Conservation (phyloP, 1,284 basidiomycete species). For the Rugosomyces carneus region DNA sequence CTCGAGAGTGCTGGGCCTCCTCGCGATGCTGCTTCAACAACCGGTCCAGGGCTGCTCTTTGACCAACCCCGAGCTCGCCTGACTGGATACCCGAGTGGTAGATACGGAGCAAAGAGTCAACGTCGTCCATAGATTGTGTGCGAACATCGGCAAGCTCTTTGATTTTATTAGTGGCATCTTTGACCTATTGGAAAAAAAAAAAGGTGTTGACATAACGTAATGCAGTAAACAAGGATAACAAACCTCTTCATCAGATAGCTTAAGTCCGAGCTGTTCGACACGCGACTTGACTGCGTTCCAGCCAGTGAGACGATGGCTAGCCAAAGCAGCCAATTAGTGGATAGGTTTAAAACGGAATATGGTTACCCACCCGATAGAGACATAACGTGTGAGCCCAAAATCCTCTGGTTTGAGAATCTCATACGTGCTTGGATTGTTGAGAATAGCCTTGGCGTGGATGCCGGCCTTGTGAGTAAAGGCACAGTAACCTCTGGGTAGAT, state of each 20-base stretch:
- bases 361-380: slow-evolving; percentile 80
- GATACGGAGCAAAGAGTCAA: slow-evolving; percentile 92
- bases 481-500: slow-evolving; percentile 77
- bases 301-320: slow-evolving; percentile 86
- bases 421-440: slow-evolving; percentile 99
- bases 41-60: slow-evolving; percentile 81
- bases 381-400: slow-evolving; percentile 96
- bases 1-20: slow-evolving; percentile 23
- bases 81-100: slow-evolving; percentile 89
- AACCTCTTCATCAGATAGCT: slow-evolving; percentile 80
- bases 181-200: slow-evolving; percentile 49
- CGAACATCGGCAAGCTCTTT: slow-evolving; percentile 98
- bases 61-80: slow-evolving; percentile 82
- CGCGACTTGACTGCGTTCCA: slow-evolving; percentile 99
- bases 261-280: slow-evolving; percentile 92
- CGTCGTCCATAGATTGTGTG: slow-evolving; percentile 98
- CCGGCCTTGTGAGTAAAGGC: slow-evolving; percentile 99
- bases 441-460: slow-evolving; percentile 99
- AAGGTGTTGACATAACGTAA: background rate
- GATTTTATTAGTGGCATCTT: slow-evolving; percentile 98
- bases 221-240: slow-evolving; percentile 9
- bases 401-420: slow-evolving; percentile 98
- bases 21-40: slow-evolving; percentile 72
- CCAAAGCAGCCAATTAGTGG: slow-evolving; percentile 7
- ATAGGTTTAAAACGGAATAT: background rate